Evolutionary conservation across 805 yeast species (phyloP).

Genomic region (Yamadazyma paraphyllophila): DNA sequence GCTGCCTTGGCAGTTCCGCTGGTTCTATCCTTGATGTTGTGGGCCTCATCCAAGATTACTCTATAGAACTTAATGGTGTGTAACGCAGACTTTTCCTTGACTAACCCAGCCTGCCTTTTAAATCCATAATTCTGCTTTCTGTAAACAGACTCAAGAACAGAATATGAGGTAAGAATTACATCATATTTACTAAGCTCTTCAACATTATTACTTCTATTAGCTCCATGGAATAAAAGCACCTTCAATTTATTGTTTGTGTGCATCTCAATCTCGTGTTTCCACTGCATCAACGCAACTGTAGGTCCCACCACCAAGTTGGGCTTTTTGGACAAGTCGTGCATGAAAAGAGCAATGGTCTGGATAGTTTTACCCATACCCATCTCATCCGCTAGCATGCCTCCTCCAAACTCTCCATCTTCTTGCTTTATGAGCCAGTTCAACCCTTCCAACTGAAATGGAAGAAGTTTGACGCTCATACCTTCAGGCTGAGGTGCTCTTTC

Average conservation of each 20-base stretch:
- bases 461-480: conserved; percentile 66
- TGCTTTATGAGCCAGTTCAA: conserved; percentile 83
- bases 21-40: conserved; percentile 92
- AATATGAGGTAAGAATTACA: conserved; percentile 87
- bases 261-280: conserved; percentile 88
- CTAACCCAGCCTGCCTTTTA: conserved; percentile 63
- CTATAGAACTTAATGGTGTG: conserved; percentile 78
- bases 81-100: conserved; percentile 71
- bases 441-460: conserved; percentile 95
- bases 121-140: conserved; percentile 85
- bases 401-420: conserved; percentile 74
- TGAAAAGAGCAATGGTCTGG: conserved; percentile 86
- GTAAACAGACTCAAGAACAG: conserved; percentile 84
- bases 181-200: conserved; percentile 63
- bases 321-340: conserved; percentile 60
- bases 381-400: conserved; percentile 96
- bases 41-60: conserved; percentile 94
- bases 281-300: conserved; percentile 97
- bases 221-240: conserved; percentile 81
- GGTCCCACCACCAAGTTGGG: conserved; percentile 95
- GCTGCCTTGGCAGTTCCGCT: conserved; percentile 94
- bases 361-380: conserved; percentile 99
- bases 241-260: conserved; percentile 70
- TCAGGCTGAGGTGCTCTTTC: conserved; percentile 71
- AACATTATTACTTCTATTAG: conserved; percentile 60